Evolutionary conservation across 345 rosid genomes (phyloP).

Genomic region (Anastatica hierochuntica): DNA sequence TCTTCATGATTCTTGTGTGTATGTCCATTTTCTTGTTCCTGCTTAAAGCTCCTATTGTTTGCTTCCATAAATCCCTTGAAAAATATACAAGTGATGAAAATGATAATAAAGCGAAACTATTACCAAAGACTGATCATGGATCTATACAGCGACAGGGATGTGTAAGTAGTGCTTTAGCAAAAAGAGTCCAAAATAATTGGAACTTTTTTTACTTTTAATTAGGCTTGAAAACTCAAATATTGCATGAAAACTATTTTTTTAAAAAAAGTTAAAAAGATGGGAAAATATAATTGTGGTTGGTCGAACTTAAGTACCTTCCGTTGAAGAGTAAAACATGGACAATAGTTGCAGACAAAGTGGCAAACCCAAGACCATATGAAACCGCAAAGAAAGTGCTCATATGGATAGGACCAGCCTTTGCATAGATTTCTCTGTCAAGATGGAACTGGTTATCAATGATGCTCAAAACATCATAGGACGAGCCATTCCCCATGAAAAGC

Average conservation of each 20-base stretch:
- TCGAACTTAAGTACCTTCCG: conserved; percentile 33
- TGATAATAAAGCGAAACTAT: no score
- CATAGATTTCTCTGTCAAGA: conserved; percentile 45
- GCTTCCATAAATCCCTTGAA: conserved; percentile 58
- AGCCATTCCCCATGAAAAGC: conserved; percentile 48
- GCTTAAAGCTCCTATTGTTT: conserved; percentile 40
- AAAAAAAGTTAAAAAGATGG: no score
- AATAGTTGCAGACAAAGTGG: conserved; percentile 61
- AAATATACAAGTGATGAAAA: background rate
- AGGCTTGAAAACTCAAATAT: no score
- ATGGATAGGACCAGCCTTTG: conserved; percentile 38
- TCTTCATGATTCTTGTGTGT: conserved; percentile 77
- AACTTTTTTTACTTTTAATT: no score
- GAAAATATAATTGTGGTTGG: no score
- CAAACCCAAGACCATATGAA: conserved; percentile 86
- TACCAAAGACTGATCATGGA: no score
- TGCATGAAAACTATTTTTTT: no score
- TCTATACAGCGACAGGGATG: no score
- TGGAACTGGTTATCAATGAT: conserved; percentile 50
- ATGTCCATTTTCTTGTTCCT: conserved; percentile 48
- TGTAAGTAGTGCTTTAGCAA: no score
- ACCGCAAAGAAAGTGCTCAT: conserved; percentile 71
- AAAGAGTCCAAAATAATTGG: no score
- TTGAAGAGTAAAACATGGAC: conserved; percentile 65
- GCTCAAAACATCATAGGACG: conserved; percentile 39